A percentile compares a stretch with the other conserved stretches of the same genome.
phyloP scores from a whole-genome alignment of 352 stramenopile species.

The Globisporangium yorkense region DNA sequence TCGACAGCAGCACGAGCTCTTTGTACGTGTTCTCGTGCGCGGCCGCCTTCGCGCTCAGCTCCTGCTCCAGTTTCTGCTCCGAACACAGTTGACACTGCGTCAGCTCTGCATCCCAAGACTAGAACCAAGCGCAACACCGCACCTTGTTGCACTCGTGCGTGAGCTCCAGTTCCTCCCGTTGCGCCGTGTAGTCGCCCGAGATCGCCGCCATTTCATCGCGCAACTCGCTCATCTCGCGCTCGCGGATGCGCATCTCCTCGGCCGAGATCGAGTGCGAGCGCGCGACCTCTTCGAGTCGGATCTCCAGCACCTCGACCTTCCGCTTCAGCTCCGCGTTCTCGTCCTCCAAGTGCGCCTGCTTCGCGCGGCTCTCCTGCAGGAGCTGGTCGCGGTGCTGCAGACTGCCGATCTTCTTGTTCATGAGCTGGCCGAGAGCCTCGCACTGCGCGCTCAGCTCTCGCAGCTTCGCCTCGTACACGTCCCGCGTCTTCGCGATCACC shows the following conservation, averaged over 20 bases:
- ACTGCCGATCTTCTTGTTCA: slow-evolving; percentile 68
- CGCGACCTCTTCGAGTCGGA: slow-evolving; percentile 68
- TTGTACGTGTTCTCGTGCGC: slow-evolving; percentile 71
- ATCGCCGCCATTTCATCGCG: slow-evolving; percentile 61
- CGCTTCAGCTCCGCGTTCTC: slow-evolving; percentile 72
- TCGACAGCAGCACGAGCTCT: slow-evolving; percentile 71
- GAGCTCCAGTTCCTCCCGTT: slow-evolving; percentile 50
- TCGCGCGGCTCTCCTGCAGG: slow-evolving; percentile 55
- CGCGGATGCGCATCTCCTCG: slow-evolving; percentile 57
- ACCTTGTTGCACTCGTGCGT: slow-evolving; percentile 53
- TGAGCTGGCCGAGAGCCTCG: slow-evolving; percentile 61
- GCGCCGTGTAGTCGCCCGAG: slow-evolving; percentile 59
- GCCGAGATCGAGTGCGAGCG: slow-evolving; percentile 48
- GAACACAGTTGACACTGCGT: neutral
- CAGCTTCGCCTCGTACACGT: slow-evolving; percentile 63
- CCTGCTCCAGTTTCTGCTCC: slow-evolving; percentile 45
- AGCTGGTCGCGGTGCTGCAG: slow-evolving; percentile 67
- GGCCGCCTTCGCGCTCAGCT: slow-evolving; percentile 47
- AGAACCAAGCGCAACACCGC: neutral
- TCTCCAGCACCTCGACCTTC: slow-evolving; percentile 74
- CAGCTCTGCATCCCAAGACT: neutral
- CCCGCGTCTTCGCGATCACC: slow-evolving; percentile 36
- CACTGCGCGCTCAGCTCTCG: slow-evolving; percentile 56
- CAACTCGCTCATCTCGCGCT: slow-evolving; percentile 47
- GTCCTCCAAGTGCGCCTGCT: slow-evolving; percentile 53